Base-by-base conservation (phyloP, 768 basidiomycete species). In the Brasilioporus rufonigricans region DNA sequence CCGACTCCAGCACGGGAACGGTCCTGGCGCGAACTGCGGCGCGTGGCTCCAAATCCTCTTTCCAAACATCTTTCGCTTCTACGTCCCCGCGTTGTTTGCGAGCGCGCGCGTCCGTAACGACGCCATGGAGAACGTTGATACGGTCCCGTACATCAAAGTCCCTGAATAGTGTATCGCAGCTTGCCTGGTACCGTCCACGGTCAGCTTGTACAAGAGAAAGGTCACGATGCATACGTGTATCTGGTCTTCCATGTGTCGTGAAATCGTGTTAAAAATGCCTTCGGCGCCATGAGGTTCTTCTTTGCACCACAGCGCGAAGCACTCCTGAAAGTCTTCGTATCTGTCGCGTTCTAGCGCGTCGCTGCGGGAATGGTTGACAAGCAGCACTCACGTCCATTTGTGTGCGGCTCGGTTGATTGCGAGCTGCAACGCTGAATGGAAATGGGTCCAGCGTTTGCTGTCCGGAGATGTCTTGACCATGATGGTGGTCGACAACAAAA, bases 221-320 rank as follows among this genome's bases (percentile, higher is more conserved):
- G 4, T 44, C 23, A 11, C 13, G 19, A 38, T 24, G 54, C 52
- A 48, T 61, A 70, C 50, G 67, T 69, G 77, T 70, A 82, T 86
- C 48, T 83, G 78, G 13, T 81, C 78, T 60, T 91, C 87, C 62
- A 90, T 86, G 50, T 87, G 87, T 57, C 82, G 76, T 6, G 87
- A 83, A 18, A 91, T 82, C 18, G 81, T 82, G 52, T 84, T 84
- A 64, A 78, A 86, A 1, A 82, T 82, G 4, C 79, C 80, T 27
- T 77, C 76, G 1, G 84, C 79, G 12, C 83, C 80, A 48, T 85
- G 82, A 55, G 80, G 82, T 56, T 85, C 83, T 59, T 86, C 84
- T 59, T 86, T 81, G 29, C 80, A 83, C 65, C 83, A 87, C 27
- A 81, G 67, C 7, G 84, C 76, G 61, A 87, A 87, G 64, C 85